Evolutionary conservation across 371 early-diverging fungal genomes (phyloP).

Genomic region (Smittium culicis): DNA sequence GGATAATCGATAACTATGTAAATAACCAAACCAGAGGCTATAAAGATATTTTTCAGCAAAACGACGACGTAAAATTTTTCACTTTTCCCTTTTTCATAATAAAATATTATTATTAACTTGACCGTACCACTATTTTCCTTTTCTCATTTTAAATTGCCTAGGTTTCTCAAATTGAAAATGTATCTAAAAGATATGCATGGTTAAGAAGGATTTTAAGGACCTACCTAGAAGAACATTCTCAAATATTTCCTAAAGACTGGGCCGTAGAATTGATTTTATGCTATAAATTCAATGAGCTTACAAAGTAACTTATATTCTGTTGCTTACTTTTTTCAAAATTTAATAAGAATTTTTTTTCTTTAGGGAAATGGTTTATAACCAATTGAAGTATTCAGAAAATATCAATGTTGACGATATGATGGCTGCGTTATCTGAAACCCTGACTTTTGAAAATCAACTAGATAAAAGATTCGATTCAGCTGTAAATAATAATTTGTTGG

Average conservation of each 20-base stretch:
- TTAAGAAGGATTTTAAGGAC: slow-evolving; percentile 69
- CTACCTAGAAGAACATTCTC: slow-evolving; percentile 69
- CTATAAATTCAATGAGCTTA: slow-evolving; percentile 65
- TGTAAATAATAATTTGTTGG: slow-evolving; percentile 12
- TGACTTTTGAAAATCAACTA: slow-evolving; percentile 79
- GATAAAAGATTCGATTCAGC: slow-evolving; percentile 43
- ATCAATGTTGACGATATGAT: slow-evolving; percentile 56
- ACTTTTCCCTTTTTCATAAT: neutral
- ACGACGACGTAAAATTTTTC: slow-evolving; percentile 45
- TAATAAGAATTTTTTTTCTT: neutral
- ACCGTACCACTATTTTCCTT: neutral
- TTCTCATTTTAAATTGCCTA: neutral
- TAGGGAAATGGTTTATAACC: slow-evolving; percentile 36
- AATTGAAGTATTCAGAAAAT: slow-evolving; percentile 35
- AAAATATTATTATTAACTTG: neutral
- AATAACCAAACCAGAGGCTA: slow-evolving; percentile 75
- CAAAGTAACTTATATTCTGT: slow-evolving; percentile 19
- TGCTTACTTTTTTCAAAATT: neutral
- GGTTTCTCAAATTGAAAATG: slow-evolving; percentile 63
- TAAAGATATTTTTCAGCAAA: slow-evolving; percentile 54
- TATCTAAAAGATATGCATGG: slow-evolving; percentile 85
- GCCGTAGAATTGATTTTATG: slow-evolving; percentile 54
- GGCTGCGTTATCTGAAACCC: slow-evolving; percentile 59
- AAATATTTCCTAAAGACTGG: slow-evolving; percentile 72
- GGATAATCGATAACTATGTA: slow-evolving; percentile 60